Percentiles rank a stretch among this genome's conserved stretches.
Conservation (phyloP, 441 rosid species). For the Arabidopsis hybrid region DNA sequence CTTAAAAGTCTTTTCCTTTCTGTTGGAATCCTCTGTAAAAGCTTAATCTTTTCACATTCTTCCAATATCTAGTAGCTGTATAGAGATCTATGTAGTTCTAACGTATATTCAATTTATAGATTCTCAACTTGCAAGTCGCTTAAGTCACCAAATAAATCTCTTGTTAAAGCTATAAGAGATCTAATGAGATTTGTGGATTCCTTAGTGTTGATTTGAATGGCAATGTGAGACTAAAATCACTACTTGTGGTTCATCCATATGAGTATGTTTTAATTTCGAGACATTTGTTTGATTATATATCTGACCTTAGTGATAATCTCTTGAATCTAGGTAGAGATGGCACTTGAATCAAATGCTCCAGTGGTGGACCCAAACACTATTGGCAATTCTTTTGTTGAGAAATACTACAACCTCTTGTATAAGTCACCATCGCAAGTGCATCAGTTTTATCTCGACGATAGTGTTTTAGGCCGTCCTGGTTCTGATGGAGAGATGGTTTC, state of each 20-base stretch:
- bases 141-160: constrained; percentile 6
- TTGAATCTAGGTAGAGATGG: constrained; percentile 51
- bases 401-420: constrained; percentile 53
- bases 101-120: neutral
- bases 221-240: neutral
- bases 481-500: constrained; percentile 57
- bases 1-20: constrained; percentile 1
- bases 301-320: constrained; percentile 1
- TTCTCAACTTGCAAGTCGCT: neutral
- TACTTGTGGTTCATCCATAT: too few relatives aligned
- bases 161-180: neutral
- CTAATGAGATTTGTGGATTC: constrained; percentile 4
- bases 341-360: constrained; percentile 46
- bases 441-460: constrained; percentile 56
- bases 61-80: too few relatives aligned
- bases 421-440: constrained; percentile 48
- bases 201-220: neutral
- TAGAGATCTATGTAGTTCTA: constrained; percentile 16
- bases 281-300: neutral
- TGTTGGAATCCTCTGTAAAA: neutral
- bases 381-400: constrained; percentile 61
- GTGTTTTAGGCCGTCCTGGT: constrained; percentile 58
- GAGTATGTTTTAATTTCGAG: too few relatives aligned
- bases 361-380: constrained; percentile 52
- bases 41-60: too few relatives aligned